Evolutionary conservation across 371 early-diverging fungal genomes (phyloP), one percentile per base, ranked within the genome.

Genomic region (Haplosporangium sp.): DNA sequence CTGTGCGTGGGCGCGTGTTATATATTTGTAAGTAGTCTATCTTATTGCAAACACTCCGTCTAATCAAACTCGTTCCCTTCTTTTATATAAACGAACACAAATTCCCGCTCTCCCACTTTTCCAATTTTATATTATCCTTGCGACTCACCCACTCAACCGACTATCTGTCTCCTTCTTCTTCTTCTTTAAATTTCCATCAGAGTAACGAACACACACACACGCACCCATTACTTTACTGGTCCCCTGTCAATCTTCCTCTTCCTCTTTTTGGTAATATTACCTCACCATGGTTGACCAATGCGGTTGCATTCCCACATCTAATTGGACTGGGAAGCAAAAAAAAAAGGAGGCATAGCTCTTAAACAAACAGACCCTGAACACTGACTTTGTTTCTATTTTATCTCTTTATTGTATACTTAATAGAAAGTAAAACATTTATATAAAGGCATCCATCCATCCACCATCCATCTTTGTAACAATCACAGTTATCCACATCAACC

Each of bases 401-500:
- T 61, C 15, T 42, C 37, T 60, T 47, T 42, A 10, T 42, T 10
- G 10, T 8, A 8, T 42, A 5, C 8, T 52, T 38, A 63, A 17
- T 37, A 27, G n/a, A 38, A 61, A 8, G 10, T 8, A 42, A 42
- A 42, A 42, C 42, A 42, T 42, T 42, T 42, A 42, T 42, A 42
- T 42, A 42, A 42, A 42, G 42, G 42, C 42, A 42, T 27, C 27
- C 42, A 42, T 42, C 42, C 42, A 27, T 27, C 27, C 27, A 27
- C 27, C 27, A 27, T 27, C 27, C 27, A 27, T 27, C 27, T 42
- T 42, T 42, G 44, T 42, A 61, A 45, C 5, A 4, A 20, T 38
- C 20, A 13, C 57, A 20, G 38, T 67, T 67, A 65, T 67, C 67
- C 60, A 59, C 67, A 67, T 59, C 66, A 65, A 39, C 47, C 53